These are phyloP conservation scores for Voacanga thouarsii DNA, from an alignment of 257 asterid genomes.

Conservation along the genomic window DNA sequence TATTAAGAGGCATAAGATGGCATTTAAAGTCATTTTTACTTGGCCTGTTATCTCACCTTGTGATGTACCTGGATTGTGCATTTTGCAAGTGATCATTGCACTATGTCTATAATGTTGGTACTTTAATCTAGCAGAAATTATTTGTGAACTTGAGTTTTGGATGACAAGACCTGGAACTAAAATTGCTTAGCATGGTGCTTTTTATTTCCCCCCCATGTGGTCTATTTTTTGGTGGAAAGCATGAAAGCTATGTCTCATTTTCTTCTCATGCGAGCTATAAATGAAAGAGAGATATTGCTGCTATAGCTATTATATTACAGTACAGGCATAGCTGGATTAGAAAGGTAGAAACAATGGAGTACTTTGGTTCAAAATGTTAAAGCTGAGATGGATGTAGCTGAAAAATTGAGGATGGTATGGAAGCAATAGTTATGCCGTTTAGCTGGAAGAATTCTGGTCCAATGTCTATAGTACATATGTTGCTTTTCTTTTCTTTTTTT, in stretches of 20 bases:
- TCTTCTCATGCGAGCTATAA: slow-evolving; percentile 17
- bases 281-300: not conserved
- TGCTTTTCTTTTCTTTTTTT: no score
- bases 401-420: no score
- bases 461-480: no score
- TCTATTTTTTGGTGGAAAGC: slow-evolving; percentile 20
- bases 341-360: not conserved
- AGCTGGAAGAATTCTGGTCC: no score
- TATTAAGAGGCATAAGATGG: not conserved
- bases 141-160: slow-evolving; percentile 42
- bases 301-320: not conserved
- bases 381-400: not conserved
- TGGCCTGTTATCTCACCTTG: not conserved
- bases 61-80: slow-evolving; percentile 6
- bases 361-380: not conserved
- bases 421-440: no score
- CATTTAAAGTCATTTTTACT: not conserved
- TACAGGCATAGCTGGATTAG: not conserved
- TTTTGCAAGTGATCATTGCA: slow-evolving; percentile 32
- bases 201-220: slow-evolving; percentile 10
- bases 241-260: slow-evolving; percentile 36
- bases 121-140: slow-evolving; percentile 52
- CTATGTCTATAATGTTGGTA: slow-evolving; percentile 33
- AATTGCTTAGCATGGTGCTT: slow-evolving; percentile 13
- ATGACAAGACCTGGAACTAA: slow-evolving; percentile 34